Conservation (phyloP, 768 basidiomycete genomes). For the Strobilomyces echinocephalus region DNA sequence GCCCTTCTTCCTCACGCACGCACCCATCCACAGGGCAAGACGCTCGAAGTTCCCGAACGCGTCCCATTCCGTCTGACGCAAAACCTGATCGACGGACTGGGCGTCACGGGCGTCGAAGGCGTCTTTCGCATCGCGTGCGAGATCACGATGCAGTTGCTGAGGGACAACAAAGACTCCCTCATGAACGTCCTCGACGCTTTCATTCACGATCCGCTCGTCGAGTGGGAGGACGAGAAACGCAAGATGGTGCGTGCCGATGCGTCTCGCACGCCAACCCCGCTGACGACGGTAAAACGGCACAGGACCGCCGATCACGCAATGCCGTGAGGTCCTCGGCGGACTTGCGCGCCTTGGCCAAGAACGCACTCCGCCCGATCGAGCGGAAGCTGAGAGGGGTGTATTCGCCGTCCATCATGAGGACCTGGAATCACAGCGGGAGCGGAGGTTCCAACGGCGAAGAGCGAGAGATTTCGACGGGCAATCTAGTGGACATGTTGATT, state of each 20-base stretch:
- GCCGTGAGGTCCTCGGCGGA: constrained; percentile 49
- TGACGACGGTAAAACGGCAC: not conserved
- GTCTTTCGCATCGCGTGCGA: constrained; percentile 90
- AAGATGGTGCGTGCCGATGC: constrained; percentile 42
- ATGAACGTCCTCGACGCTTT: constrained; percentile 97
- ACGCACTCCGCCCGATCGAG: constrained; percentile 74
- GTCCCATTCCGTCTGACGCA: constrained; percentile 95
- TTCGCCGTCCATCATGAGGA: constrained; percentile 41
- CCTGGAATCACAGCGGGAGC: constrained; percentile 30
- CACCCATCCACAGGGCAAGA: constrained; percentile 53
- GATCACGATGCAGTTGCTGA: constrained; percentile 79
- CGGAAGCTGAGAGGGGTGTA: constrained; percentile 78
- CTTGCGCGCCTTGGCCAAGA: constrained; percentile 63
- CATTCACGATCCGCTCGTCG: constrained; percentile 92
- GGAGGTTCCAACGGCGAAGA: constrained; percentile 26
- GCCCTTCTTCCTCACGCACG: not conserved
- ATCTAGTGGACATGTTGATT: constrained; percentile 87
- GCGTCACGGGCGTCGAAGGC: constrained; percentile 92
- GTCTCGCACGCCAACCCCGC: not conserved
- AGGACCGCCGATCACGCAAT: constrained; percentile 48
- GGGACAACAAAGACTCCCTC: constrained; percentile 86
- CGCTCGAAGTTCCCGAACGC: constrained; percentile 80
- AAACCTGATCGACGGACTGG: constrained; percentile 88
- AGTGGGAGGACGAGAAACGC: constrained; percentile 85
- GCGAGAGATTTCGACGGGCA: constrained; percentile 63